A percentile compares a stretch with the other conserved stretches of the same genome.
These are phyloP conservation scores for Oryza nivara DNA, from an alignment of 176 grass and related monocot species.

Conservation along the genomic window DNA sequence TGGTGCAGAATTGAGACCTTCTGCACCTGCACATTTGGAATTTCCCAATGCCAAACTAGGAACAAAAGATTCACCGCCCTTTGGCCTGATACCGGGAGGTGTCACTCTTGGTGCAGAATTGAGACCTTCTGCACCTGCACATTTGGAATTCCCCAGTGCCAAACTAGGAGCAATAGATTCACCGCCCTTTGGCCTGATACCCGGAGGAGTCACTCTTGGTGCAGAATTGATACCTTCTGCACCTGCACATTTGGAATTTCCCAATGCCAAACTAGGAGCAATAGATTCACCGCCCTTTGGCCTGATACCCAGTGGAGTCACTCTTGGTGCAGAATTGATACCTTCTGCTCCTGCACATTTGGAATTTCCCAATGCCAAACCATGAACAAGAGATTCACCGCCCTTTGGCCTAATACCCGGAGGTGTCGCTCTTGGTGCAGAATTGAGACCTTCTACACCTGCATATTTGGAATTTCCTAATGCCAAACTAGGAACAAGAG, in stretches of 20 bases:
- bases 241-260: slow-evolving; percentile 25
- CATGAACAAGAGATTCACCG: slow-evolving; percentile 39
- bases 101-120: slow-evolving; percentile 32
- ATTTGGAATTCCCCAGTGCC: slow-evolving; percentile 43
- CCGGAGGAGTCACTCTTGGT: slow-evolving; percentile 19
- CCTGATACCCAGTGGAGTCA: not conserved
- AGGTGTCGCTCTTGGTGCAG: slow-evolving; percentile 25
- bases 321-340: slow-evolving; percentile 28
- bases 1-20: slow-evolving; percentile 11
- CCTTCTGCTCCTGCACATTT: not conserved
- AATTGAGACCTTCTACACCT: not conserved
- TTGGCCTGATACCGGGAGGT: not conserved
- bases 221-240: slow-evolving; percentile 8
- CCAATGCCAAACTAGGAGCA: slow-evolving; percentile 46
- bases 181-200: slow-evolving; percentile 3
- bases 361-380: slow-evolving; percentile 46
- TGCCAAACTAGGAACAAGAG: slow-evolving; percentile 46
- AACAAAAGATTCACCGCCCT: slow-evolving; percentile 37
- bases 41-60: slow-evolving; percentile 48
- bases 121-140: not conserved
- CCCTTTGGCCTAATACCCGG: not conserved
- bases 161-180: slow-evolving; percentile 45
- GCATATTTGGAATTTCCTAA: slow-evolving; percentile 33
- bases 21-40: slow-evolving; percentile 15
- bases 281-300: slow-evolving; percentile 32